A percentile compares a stretch with the other conserved stretches of the same genome.
phyloP scores from a whole-genome alignment of 2,329 filamentous ascomycete species.

The Nannizziopsis barbatae region DNA sequence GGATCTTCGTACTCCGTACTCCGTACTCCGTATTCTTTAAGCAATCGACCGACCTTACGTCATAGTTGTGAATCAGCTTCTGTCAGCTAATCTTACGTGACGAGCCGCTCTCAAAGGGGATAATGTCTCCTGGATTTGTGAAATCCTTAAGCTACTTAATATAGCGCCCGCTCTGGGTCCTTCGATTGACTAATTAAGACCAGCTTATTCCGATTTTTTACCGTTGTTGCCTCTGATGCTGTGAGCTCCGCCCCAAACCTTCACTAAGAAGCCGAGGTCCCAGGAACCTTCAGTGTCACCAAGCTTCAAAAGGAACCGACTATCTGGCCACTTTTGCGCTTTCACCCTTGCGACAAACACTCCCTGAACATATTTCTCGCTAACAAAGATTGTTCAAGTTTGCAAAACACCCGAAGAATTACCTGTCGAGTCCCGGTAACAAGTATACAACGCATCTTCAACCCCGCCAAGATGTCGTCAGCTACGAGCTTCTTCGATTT shows the following conservation, averaged over 20 bases:
- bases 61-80: too few relatives aligned
- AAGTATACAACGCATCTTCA: neutral
- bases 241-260: neutral
- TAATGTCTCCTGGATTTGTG: neutral
- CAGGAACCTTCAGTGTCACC: too few relatives aligned
- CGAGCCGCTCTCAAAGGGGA: neutral
- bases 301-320: too few relatives aligned
- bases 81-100: too few relatives aligned
- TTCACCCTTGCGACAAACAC: neutral
- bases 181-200: neutral
- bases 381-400: neutral
- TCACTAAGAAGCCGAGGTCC: neutral
- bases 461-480: constrained; percentile 14
- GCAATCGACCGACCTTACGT: too few relatives aligned
- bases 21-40: too few relatives aligned
- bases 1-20: too few relatives aligned
- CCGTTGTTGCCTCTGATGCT: neutral
- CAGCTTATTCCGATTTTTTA: too few relatives aligned
- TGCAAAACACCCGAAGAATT: neutral
- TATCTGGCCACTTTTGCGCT: neutral
- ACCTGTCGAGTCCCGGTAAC: neutral
- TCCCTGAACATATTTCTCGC: neutral
- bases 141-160: neutral
- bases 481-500: constrained; percentile 44
- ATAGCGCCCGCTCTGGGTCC: neutral